Evolutionary conservation across 805 yeast genomes (phyloP).

Genomic region (Cyberlindnera suaveolens): DNA sequence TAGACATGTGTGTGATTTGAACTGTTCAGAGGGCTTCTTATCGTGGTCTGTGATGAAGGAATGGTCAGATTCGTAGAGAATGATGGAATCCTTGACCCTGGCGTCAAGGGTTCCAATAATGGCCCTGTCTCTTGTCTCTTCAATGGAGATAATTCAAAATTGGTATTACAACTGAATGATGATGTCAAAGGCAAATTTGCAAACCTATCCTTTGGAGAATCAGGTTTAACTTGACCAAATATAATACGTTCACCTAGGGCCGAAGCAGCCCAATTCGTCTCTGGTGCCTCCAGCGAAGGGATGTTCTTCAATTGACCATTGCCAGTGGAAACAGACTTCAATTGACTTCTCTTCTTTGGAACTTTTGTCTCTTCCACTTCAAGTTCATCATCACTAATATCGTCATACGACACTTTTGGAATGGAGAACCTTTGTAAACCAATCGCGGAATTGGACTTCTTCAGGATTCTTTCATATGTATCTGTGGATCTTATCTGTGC

Average conservation of each 20-base stretch:
- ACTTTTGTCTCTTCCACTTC: conserved; percentile 8
- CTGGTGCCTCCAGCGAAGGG: conserved; percentile 34
- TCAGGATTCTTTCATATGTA: conserved; percentile 15
- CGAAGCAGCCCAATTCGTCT: conserved; percentile 35
- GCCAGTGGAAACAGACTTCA: conserved; percentile 10
- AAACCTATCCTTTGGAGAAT: conserved; percentile 8
- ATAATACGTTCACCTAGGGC: conserved; percentile 33
- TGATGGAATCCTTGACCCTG: conserved; percentile 30
- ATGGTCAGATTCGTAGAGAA: conserved; percentile 6
- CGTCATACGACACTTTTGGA: conserved; percentile 7
- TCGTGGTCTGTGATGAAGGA: conserved; percentile 2
- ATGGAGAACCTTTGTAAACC: conserved; percentile 21
- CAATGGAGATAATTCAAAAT: conserved; percentile 57
- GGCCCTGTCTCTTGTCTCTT: conserved; percentile 58
- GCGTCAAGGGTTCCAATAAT: conserved; percentile 57
- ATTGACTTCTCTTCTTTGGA: conserved; percentile 20
- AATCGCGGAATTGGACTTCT: conserved; percentile 23
- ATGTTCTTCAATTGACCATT: conserved; percentile 20
- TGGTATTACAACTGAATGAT: conserved; percentile 60
- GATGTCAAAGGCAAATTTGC: conserved; percentile 37
- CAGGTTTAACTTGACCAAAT: conserved; percentile 23
- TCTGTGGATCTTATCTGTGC: conserved; percentile 19
- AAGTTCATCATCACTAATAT: conserved; percentile 7
- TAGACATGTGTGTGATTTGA: not conserved
- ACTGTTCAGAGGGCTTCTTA: conserved; percentile 1